Evolutionary conservation across 345 rosid genomes (phyloP), one percentile per base, ranked within the genome.

Genomic region (Lumnitzera racemosa): DNA sequence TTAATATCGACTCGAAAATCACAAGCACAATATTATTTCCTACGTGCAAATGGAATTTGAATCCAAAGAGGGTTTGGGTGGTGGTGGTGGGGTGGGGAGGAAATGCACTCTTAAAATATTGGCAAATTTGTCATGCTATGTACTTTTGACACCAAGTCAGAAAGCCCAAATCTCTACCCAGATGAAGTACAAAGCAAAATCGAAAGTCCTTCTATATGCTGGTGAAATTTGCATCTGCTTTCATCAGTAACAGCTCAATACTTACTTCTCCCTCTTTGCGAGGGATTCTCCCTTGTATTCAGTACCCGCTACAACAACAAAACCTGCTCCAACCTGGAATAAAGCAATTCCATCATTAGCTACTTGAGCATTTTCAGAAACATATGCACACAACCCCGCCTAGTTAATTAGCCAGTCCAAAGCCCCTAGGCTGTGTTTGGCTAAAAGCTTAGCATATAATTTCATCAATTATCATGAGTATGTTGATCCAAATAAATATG

Each of bases 281-380:
- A 94, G 67, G 58, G 96, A 81, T 67, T 94, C 99, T 64, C 89
- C 95, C 73, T 81, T 94, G 65, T 83, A 73, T 71, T 87, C 99
- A 24, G 89, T 60, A 8, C 97, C 89, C 0, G 76, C 76, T 5
- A 83, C 63, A 61, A 94, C 83, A 15, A 87, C 85, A 72, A 75
- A 94, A 46, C 89, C 91, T 43, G 84, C 85, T 79, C 91, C 99
- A 57, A 90, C 90, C 99, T 94, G 56, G 57, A 53, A 53, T 14
- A 14, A 56, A 43, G 8, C 14, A 12, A 46, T 0, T 12, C 13
- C 2, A 5, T 23, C 11, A 46, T 15, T 43, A 50, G 8, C 31
- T 47, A 17, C 57, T 29, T 20, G 5, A 20, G 20, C 24, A 24
- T 53, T 23, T 59, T 6, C 12, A 31, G 48, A 31, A 20, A 12